Percentiles rank a stretch among this genome's conserved stretches.
Evolutionary conservation across 2,329 filamentous ascomycete genomes (phyloP).

Genomic region (Botrytis byssoidea): DNA sequence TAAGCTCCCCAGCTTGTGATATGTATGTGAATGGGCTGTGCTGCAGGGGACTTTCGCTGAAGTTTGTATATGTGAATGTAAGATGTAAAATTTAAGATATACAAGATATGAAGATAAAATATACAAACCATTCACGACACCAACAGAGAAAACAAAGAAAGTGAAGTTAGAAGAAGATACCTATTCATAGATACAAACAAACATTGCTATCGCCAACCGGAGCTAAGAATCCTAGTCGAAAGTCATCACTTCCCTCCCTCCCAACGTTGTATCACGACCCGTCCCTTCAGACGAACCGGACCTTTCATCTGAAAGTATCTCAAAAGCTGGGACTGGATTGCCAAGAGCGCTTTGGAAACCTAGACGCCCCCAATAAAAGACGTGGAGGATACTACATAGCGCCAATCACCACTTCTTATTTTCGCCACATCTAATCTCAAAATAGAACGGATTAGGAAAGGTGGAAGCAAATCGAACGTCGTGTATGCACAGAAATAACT

Average conservation of each 20-base stretch:
- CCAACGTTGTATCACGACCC: background rate
- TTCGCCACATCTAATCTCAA: constrained; percentile 20
- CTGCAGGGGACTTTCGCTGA: background rate
- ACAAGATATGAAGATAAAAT: background rate
- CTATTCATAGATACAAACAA: constrained; percentile 7
- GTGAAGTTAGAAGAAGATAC: background rate
- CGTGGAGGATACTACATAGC: background rate
- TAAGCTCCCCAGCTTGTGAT: background rate
- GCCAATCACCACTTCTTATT: constrained; percentile 1
- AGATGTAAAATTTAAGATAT: background rate
- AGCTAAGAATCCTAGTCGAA: constrained; percentile 2
- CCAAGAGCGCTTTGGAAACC: constrained; percentile 10
- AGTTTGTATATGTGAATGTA: background rate
- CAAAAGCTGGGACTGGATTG: constrained; percentile 9
- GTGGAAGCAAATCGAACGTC: constrained; percentile 12
- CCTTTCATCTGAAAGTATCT: background rate
- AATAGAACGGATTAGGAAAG: constrained; percentile 21
- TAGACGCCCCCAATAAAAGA: constrained; percentile 10
- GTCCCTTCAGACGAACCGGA: background rate
- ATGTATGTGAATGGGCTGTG: constrained; percentile 2
- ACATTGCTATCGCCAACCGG: background rate
- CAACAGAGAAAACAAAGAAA: background rate
- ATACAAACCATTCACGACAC: background rate
- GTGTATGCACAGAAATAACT: constrained; percentile 13
- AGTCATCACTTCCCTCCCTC: background rate